Evolutionary conservation across 768 basidiomycete species (phyloP).

Genomic region (Agaricus bisporus): DNA sequence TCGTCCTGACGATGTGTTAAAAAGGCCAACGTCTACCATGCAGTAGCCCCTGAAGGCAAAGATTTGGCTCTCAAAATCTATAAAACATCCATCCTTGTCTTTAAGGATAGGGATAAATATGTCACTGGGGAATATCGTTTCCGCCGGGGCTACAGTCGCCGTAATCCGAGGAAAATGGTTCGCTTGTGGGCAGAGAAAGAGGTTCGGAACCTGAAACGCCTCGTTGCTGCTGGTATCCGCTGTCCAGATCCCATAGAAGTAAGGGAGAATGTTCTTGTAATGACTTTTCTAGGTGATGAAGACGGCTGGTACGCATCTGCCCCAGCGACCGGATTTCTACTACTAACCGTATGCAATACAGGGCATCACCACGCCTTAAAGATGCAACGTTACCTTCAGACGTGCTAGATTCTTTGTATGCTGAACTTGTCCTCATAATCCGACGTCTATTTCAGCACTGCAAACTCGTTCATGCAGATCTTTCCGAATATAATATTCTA

Average conservation of each 20-base stretch:
- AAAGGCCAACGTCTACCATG: conserved; percentile 97
- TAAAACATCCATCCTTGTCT: conserved; percentile 95
- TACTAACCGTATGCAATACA: conserved; percentile 20
- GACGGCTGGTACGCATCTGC: conserved; percentile 63
- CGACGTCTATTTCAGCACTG: conserved; percentile 86
- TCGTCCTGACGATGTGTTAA: neutral
- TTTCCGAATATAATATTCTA: conserved; percentile 97
- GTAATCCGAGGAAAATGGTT: conserved; percentile 97
- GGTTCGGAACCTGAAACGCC: conserved; percentile 88
- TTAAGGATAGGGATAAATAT: conserved; percentile 97
- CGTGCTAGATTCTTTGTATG: conserved; percentile 57
- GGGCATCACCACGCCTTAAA: conserved; percentile 92
- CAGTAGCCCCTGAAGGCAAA: conserved; percentile 42
- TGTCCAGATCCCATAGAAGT: conserved; percentile 92
- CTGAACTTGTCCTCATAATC: conserved; percentile 71
- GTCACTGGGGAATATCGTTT: conserved; percentile 97
- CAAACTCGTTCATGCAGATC: conserved; percentile 94
- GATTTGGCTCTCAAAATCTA: conserved; percentile 96
- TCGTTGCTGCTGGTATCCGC: conserved; percentile 75
- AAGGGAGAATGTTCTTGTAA: conserved; percentile 93
- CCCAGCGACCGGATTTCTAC: neutral
- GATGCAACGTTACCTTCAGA: conserved; percentile 59
- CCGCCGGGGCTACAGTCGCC: conserved; percentile 76
- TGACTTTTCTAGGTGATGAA: conserved; percentile 82
- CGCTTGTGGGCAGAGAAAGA: conserved; percentile 99